Percentiles rank a stretch among this genome's conserved stretches.
Evolutionary conservation across 2,329 filamentous ascomycete species (phyloP).

Genomic region (Zasmidium angulare): DNA sequence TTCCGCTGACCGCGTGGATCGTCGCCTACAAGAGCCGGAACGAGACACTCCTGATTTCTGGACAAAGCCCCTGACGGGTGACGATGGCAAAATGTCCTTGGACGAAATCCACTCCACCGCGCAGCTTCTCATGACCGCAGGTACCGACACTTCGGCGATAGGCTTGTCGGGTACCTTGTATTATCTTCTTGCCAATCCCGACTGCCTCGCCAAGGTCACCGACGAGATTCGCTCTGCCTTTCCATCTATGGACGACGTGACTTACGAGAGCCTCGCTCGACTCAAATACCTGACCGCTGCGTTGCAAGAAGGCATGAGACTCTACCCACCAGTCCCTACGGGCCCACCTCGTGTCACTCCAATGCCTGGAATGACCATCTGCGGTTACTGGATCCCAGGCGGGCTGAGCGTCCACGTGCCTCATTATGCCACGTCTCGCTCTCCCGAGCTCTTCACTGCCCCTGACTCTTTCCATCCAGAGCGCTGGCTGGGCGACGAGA

Average conservation of each 20-base stretch:
- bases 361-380: conserved; percentile 16
- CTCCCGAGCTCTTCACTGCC: conserved; percentile 14
- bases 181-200: background rate
- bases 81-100: conserved; percentile 11
- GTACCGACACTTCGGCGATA: conserved; percentile 33
- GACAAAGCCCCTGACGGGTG: conserved; percentile 24
- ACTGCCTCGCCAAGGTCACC: background rate
- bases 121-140: conserved; percentile 37
- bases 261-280: background rate
- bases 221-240: background rate
- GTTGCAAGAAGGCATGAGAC: background rate
- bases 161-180: background rate
- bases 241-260: background rate
- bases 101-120: conserved; percentile 37
- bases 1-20: conserved; percentile 26
- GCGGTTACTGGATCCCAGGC: conserved; percentile 15
- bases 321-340: background rate
- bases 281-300: background rate
- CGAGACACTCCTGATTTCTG: conserved; percentile 30
- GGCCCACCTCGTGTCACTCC: background rate
- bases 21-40: conserved; percentile 22
- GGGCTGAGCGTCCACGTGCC: conserved; percentile 11
- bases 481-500: conserved; percentile 27
- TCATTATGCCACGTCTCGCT: conserved; percentile 16
- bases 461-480: conserved; percentile 30